Evolutionary conservation across 106 monocot species (phyloP), one percentile per base, ranked within the genome.

Genomic region (Amphibolis antarctica): DNA sequence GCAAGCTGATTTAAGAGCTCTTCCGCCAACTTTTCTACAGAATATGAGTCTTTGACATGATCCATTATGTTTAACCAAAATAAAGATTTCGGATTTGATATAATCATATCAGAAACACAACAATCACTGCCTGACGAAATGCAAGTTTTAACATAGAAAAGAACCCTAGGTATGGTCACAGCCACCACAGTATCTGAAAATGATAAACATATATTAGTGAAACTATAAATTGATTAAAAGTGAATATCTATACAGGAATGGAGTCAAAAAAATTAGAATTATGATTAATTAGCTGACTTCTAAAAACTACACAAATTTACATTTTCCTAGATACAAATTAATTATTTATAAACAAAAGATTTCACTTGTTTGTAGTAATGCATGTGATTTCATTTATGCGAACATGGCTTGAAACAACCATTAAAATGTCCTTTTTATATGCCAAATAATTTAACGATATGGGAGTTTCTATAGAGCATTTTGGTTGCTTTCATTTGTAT

Each of bases 11-110:
- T 80, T 18, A 98, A 66, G 31, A 98, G 58, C 43, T 68, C 77
- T 72, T 98, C 98, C 9, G 80, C 54, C 31, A 98, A 75, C 67
- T 74, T 98, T 80, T 98, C 91, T 12, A 88, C 36, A 47, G 87
- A 75, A 82, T 85, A 83, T 55, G 69, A 71, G 63, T 98, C 98
- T 65, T 66, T 82, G 29, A 88, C 73, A 69, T 86, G 56, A 54
- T 77, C 84, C 49, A 81, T 72, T 45, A 98, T 56, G 65, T 65
- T 82, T 21, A 69, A 60, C 98, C 98, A 98, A 62, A 98, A 98
- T 19, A 69, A 31, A 11, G 79, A 84, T 60, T 79, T 73, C 0
- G 78, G 72, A 22, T 62, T 75, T 58, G 71, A 68, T 43, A 79
- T 55, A 48, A 91, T 75, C 56, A 60, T 46, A 21, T 62, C 52